Evolutionary conservation across 768 basidiomycete genomes (phyloP), one percentile per base, ranked within the genome.

Genomic region (Sporobolomyces phaffii): DNA sequence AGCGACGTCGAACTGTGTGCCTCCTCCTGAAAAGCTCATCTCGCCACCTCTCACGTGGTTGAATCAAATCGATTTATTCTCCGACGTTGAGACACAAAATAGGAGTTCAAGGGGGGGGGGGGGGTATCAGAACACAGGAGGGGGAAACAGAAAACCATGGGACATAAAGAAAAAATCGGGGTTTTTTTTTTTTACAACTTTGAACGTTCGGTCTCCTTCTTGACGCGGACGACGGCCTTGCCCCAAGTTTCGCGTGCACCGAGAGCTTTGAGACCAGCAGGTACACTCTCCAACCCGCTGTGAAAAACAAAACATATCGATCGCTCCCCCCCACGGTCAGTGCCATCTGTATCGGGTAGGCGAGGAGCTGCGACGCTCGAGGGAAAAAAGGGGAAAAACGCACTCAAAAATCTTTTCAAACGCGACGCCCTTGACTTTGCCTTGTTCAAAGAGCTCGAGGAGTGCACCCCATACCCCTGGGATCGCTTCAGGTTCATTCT

Each of bases 161-260:
- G 11, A 41, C 40, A 41, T 10, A 10, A 20, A 41, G 40, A 11
- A 41, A 11, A 41, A 41, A 41, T n/a, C n/a, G n/a, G n/a, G n/a
- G n/a, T n/a, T n/a, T n/a, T n/a, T n/a, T n/a, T n/a, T n/a, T n/a
- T 51, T 44, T 52, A 73, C 31, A 67, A 41, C 64, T 69, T 73
- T 29, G 67, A 64, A 28, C 44, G 58, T 41, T 26, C 64, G 2
- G 4, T 38, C 60, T n/a, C 65, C 60, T 69, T 60, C 45, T 72
- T 73, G 17, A 98, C 77, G 54, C 80, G 81, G 11, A 90, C 83
- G 29, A 93, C 80, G 0, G 82, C 88, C 75, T 97, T 97, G 0
- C 94, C 94, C 90, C 91, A 98, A 7, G 91, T 93, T 78, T 89
- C 84, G 69, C 94, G 81, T 50, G 80, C 81, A 75, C 92, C 91